Conservation (phyloP, 2,329 filamentous ascomycete genomes). For the Dactylellina leptospora region DNA sequence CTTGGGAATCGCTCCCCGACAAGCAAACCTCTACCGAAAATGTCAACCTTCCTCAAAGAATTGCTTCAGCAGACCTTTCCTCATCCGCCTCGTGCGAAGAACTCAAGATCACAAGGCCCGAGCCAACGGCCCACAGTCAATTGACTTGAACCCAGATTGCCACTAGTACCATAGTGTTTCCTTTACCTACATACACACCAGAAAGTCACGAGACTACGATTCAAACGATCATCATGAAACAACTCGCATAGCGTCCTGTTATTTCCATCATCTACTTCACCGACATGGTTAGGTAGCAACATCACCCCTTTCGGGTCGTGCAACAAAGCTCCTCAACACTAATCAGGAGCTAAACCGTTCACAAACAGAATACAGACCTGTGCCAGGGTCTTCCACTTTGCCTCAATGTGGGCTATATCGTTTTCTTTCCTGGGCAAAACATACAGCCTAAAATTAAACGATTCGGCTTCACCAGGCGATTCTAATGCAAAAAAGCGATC, state of each 20-base stretch:
- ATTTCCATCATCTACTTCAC: slow-evolving; percentile 2
- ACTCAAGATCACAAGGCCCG: slow-evolving; percentile 25
- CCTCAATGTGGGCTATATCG: background rate
- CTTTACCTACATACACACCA: slow-evolving; percentile 13
- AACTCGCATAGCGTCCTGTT: slow-evolving; percentile 19
- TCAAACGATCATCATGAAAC: slow-evolving; percentile 45
- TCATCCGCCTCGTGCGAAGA: slow-evolving; percentile 35
- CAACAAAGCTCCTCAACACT: too few relatives aligned
- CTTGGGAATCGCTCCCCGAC: slow-evolving; percentile 46
- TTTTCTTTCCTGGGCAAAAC: background rate
- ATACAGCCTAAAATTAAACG: slow-evolving; percentile 5
- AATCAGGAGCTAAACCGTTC: too few relatives aligned
- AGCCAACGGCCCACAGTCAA: slow-evolving; percentile 13
- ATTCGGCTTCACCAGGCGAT: slow-evolving; percentile 8
- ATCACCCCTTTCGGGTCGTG: background rate
- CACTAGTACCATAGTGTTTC: background rate
- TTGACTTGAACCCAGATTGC: slow-evolving; percentile 23
- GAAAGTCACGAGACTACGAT: slow-evolving; percentile 44
- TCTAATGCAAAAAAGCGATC: slow-evolving; percentile 7
- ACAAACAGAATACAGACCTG: background rate
- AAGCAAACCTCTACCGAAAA: slow-evolving; percentile 38
- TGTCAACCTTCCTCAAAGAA: slow-evolving; percentile 27
- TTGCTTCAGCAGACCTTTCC: slow-evolving; percentile 33
- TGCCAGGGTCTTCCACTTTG: background rate
- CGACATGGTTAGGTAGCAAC: background rate